phyloP scores from a whole-genome alignment of 352 stramenopile genomes.

The Phytopythium kandeliae region DNA sequence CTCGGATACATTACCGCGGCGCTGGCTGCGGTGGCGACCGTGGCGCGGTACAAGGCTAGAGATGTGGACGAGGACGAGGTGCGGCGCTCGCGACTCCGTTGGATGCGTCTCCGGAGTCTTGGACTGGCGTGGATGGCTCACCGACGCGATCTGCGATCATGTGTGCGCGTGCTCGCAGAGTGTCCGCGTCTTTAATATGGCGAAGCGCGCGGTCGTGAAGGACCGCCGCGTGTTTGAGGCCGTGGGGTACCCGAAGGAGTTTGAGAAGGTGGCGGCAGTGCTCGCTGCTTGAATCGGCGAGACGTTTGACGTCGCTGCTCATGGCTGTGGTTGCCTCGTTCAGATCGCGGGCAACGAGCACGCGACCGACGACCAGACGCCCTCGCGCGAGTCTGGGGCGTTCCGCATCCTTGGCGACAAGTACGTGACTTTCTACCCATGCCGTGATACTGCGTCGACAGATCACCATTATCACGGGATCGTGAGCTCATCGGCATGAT shows the following conservation, averaged over 20 bases:
- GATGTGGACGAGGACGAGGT: slow-evolving; percentile 52
- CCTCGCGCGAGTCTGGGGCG: slow-evolving; percentile 17
- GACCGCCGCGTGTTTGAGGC: slow-evolving; percentile 67
- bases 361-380: slow-evolving; percentile 8
- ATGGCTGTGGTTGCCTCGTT: neutral
- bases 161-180: slow-evolving; percentile 21
- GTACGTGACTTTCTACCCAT: slow-evolving; percentile 11
- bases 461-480: neutral
- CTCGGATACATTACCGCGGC: slow-evolving; percentile 47
- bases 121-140: neutral
- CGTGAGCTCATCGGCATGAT: slow-evolving; percentile 1
- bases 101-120: neutral
- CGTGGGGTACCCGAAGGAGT: slow-evolving; percentile 70
- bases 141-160: neutral
- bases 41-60: slow-evolving; percentile 57
- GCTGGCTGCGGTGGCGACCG: slow-evolving; percentile 43
- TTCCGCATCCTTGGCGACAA: slow-evolving; percentile 59
- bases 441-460: neutral
- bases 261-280: slow-evolving; percentile 24
- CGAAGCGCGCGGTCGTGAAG: slow-evolving; percentile 68
- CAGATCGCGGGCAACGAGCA: slow-evolving; percentile 12
- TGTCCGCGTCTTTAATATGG: slow-evolving; percentile 68
- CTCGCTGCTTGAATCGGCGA: neutral
- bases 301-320: neutral
- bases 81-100: neutral